Base-by-base conservation (phyloP, 2,329 filamentous ascomycete species). In the Paracamarosporium sp. region DNA sequence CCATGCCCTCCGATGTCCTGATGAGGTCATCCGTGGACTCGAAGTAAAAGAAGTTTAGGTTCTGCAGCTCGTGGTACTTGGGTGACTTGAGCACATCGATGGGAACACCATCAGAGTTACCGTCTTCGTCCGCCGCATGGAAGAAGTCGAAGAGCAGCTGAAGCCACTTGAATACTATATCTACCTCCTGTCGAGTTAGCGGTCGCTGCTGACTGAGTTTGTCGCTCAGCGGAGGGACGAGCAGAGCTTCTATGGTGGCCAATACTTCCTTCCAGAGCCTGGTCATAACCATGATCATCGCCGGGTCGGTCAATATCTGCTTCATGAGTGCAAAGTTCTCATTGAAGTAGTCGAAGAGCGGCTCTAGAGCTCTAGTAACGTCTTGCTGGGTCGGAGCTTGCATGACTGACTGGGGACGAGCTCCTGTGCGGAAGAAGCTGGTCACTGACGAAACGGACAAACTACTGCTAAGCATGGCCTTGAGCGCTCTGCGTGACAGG, bases 301-400 rank as follows among this genome's bases (percentile, higher is more conserved):
- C 96, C 56, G 92, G 89, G 56, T 93, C 90, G 1, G 95, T 98
- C 55, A 99, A 82, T 0, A 94, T 97, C 76, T 95, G 88, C 79
- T 98, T 97, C 93, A 99, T 97, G 67, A 98, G 97, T 57, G 93
- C 92, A 77, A 99, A 99, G 71, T 99, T 99, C 74, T 97, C 94
- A 74, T 99, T 92, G 73, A 99, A 99, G 76, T 99, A 99, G 53
- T 88, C 86, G 73, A 97, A 95, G 0, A 99, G 84, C 4, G 93
- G 90, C 66, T 90, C 88, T 12, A 99, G 81, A 0, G 92, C 92
- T 65, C 89, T 89, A 64, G 92, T 90, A 20, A 97, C 85, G 58
- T 97, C 92, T 6, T 83, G 84, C 30, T 86, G 85, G 0, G 91
- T 90, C 9, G 90, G 82, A 1, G 84, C 83, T 46, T 87, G 82